phyloP scores from a whole-genome alignment of 441 rosid species.

The Bocquillonia castaneifolia region DNA sequence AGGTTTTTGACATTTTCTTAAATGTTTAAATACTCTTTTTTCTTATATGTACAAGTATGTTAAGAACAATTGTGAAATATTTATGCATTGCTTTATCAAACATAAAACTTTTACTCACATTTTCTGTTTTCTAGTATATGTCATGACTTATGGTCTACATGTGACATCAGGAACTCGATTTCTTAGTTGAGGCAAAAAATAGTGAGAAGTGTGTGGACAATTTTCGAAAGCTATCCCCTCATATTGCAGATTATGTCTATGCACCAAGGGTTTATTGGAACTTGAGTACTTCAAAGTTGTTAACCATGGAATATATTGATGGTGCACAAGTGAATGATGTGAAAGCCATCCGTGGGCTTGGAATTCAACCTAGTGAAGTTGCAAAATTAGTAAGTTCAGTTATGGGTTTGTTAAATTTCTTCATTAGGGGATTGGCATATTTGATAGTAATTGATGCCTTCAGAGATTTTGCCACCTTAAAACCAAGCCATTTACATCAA shows the following conservation, averaged over 20 bases:
- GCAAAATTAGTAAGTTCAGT: conserved; percentile 64
- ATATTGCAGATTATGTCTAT: conserved; percentile 69
- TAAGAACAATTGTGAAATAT: neutral
- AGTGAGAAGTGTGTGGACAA: conserved; percentile 82
- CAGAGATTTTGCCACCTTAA: neutral
- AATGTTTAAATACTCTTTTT: neutral
- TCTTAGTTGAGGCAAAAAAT: conserved; percentile 85
- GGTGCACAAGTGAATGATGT: conserved; percentile 80
- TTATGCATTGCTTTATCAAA: neutral
- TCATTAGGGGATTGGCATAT: conserved; percentile 13
- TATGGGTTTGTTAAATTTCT: neutral
- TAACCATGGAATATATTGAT: conserved; percentile 92
- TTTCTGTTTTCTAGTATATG: neutral
- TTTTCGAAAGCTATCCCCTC: conserved; percentile 81
- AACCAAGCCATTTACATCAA: conserved; percentile 1
- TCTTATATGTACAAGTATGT: neutral
- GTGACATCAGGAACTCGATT: conserved; percentile 73
- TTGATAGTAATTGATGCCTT: neutral
- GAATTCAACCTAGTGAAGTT: conserved; percentile 71
- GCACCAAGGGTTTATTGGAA: conserved; percentile 81
- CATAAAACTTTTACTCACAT: neutral
- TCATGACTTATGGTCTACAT: conserved; percentile 3
- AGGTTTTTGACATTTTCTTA: conserved; percentile 20
- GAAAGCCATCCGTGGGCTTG: conserved; percentile 58
- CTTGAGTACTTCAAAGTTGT: conserved; percentile 73